Evolutionary conservation across 1,139 yeast genomes (phyloP).

Genomic region (Zygosaccharomyces pseudobailii): DNA sequence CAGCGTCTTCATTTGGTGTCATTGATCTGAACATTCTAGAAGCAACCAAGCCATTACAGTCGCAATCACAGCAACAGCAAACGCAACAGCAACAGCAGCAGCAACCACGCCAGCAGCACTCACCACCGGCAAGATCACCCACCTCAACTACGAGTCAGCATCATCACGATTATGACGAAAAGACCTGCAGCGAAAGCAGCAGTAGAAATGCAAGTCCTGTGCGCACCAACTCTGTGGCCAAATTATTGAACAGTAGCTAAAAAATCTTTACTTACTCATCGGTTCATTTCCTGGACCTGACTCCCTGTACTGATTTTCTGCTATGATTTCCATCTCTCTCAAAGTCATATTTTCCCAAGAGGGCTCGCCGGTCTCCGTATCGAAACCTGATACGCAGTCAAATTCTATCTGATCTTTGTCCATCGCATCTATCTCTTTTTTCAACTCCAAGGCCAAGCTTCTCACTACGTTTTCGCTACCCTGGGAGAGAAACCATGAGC

Average conservation of each 20-base stretch:
- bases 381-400: conserved; percentile 26
- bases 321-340: conserved; percentile 27
- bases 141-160: conserved; percentile 1
- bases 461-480: conserved; percentile 49
- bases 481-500: conserved; percentile 65
- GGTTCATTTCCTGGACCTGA: not conserved
- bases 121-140: not conserved
- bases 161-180: conserved; percentile 23
- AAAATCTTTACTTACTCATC: not conserved
- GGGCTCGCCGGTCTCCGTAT: conserved; percentile 24
- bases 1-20: conserved; percentile 30
- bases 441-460: conserved; percentile 62
- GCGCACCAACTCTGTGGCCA: conserved; percentile 18
- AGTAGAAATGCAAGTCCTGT: conserved; percentile 24
- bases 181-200: conserved; percentile 32
- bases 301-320: conserved; percentile 19
- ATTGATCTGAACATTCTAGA: conserved; percentile 29
- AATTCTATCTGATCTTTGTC: conserved; percentile 20
- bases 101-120: not conserved
- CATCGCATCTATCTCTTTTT: conserved; percentile 21
- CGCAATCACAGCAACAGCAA: not conserved
- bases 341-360: conserved; percentile 27
- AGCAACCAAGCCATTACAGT: conserved; percentile 14
- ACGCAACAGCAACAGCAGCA: not conserved
- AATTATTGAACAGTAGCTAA: conserved; percentile 20